Base-by-base conservation (phyloP, 2,329 filamentous ascomycete genomes). In the Xylariales sp. region DNA sequence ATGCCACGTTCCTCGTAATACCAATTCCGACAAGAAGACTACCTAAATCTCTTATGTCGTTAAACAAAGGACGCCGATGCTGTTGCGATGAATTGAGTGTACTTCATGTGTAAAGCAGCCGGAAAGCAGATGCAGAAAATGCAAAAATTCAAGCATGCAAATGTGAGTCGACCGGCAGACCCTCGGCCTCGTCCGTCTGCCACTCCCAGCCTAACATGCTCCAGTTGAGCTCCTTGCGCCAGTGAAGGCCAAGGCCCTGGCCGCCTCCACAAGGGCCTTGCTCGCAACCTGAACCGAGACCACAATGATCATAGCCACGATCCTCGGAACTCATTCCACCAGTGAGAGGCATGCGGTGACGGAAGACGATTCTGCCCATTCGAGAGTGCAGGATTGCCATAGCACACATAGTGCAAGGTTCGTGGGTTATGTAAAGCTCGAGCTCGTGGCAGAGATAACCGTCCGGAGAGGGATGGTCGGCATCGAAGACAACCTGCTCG, bases 381-480 rank as follows among this genome's bases (percentile, higher is more conserved):
- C 93, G 80, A 7, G 91, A 96, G 60, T 97, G 90, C 16, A 97
- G 73, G 52, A 97, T 85, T 1, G 88, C 93, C 93, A 97, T 97
- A 25, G 86, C 88, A 65, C 93, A 98, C 78, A 95, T 94, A 46
- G 95, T 78, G 60, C 93, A 98, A 4, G 93, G 93, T 65, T 98
- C 93, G 58, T 97, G 90, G 2, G 90, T 95, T 46, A 94, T 73
- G 66, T 96, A 97, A 43, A 98, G 78, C 63, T 97, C 91, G 21
- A 98, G 76, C 41, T 88, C 87, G 51, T 95, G 88, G 65, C 91
- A 97, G 15, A 98, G 80, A 61, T 98, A 98, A 40, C 91, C 91
- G 51, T 88, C 86, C 22, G 78, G 76, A 49, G 73, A 77, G 29
- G 76, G 78, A 55, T 83, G 84, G 53, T 82, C 80, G 53, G 78